A percentile compares a stretch with the other conserved stretches of the same genome.
Conservation (phyloP, 441 rosid species). For the Hura crepitans region DNA sequence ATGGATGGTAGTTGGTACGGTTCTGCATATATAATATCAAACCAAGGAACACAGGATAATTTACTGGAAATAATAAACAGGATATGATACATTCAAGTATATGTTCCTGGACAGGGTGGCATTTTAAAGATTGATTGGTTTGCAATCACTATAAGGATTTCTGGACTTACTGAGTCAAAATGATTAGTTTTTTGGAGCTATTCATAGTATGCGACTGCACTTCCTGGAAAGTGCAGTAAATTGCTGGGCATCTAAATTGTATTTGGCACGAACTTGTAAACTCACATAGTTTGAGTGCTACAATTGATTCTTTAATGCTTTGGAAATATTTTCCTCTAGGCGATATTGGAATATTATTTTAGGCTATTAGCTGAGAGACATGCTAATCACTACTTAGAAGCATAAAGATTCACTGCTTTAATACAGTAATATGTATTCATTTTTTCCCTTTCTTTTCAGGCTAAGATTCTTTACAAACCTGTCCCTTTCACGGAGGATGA, state of each 20-base stretch:
- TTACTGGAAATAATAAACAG: background rate
- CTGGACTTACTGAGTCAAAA: no score
- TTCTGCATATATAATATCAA: background rate
- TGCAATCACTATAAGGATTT: background rate
- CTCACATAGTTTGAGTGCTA: background rate
- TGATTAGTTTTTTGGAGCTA: background rate
- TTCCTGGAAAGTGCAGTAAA: conserved; percentile 5
- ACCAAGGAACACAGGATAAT: background rate
- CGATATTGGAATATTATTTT: background rate
- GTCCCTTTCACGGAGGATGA: conserved; percentile 83
- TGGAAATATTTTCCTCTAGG: background rate
- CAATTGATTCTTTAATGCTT: background rate
- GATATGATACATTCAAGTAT: background rate
- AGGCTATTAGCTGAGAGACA: background rate
- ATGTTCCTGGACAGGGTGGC: background rate
- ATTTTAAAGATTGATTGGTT: background rate
- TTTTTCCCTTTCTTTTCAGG: conserved; percentile 39
- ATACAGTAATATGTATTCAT: background rate
- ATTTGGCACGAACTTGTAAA: background rate
- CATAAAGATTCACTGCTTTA: background rate
- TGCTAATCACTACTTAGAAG: background rate
- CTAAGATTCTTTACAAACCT: conserved; percentile 75
- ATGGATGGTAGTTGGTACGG: background rate
- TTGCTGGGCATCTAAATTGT: background rate
- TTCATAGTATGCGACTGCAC: background rate